Evolutionary conservation across 176 grass and related monocot species (phyloP).

Genomic region (Oryza officinalis): DNA sequence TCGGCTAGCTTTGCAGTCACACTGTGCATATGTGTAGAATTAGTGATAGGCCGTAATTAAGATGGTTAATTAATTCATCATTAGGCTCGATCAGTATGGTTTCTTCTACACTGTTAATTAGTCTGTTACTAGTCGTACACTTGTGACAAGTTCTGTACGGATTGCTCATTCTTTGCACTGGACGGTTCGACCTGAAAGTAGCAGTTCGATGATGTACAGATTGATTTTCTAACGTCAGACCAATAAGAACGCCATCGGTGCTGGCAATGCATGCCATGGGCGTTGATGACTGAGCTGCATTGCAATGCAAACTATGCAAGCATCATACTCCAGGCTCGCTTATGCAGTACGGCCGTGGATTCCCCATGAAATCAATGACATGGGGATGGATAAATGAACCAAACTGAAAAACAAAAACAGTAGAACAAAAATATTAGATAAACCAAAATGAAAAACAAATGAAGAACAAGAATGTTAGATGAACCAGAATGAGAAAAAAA

Average conservation of each 20-base stretch:
- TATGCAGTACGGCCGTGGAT: not conserved
- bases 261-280: not conserved
- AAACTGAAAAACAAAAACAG: too few species aligned
- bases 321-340: not conserved
- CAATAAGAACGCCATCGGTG: not conserved
- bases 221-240: not conserved
- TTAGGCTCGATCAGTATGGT: not conserved
- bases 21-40: not conserved
- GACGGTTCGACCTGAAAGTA: not conserved
- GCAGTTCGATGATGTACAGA: too few species aligned
- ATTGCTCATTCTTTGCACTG: not conserved
- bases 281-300: not conserved
- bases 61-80: not conserved
- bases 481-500: too few species aligned
- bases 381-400: too few species aligned
- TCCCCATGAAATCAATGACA: not conserved
- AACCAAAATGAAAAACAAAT: too few species aligned
- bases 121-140: too few species aligned
- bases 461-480: too few species aligned
- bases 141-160: not conserved
- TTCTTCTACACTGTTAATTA: not conserved
- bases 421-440: too few species aligned
- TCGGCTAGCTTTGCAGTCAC: not conserved
- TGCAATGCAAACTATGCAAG: too few species aligned
- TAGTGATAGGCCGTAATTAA: too few species aligned